Evolutionary conservation across 768 basidiomycete genomes (phyloP), one percentile per base, ranked within the genome.

Genomic region (Candolleomyces aberdarensis): DNA sequence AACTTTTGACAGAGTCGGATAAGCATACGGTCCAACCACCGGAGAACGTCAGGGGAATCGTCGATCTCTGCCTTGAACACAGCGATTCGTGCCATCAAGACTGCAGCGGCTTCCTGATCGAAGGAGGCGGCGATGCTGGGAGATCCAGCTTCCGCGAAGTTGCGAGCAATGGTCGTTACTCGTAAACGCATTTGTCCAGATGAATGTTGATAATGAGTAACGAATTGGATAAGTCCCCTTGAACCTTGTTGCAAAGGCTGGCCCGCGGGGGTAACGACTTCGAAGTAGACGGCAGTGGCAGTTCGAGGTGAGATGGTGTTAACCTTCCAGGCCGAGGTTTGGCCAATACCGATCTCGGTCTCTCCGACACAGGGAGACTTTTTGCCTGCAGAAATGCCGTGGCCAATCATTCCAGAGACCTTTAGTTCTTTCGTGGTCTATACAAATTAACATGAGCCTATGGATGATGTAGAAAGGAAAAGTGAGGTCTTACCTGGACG

Each of bases 61-160:
- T 99, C 97, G 64, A 98, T 94, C 76, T 98, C 97, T 26, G 97
- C 96, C 75, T 98, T 98, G 85, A 98, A 98, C 8, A 98, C 94
- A 0, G 97, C 96, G 72, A 99, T 98, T 64, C 97, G 86, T 11
- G 97, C 93, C 96, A 99, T 98, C 67, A 99, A 78, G 8, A 98
- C 96, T 0, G 97, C 96, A 2, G 96, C 90, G 0, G 96, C 92
- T 78, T 99, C 97, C 71, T 99, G 97, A 75, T 99, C 97, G 71
- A 98, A 98, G 9, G 92, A 93, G 2, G 88, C 87, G 1, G 94
- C 93, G 64, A 98, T 94, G 68, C 85, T 88, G 0, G 94, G 93
- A 5, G 94, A 92, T n/a, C 95, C 96, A 0, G 96, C 92, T 70
- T 98, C 97, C 7, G 95, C 96, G 74, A 98, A 99, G 73, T 93